Base-by-base conservation (phyloP, 1,284 basidiomycete genomes). In the Meripilus lineatus region DNA sequence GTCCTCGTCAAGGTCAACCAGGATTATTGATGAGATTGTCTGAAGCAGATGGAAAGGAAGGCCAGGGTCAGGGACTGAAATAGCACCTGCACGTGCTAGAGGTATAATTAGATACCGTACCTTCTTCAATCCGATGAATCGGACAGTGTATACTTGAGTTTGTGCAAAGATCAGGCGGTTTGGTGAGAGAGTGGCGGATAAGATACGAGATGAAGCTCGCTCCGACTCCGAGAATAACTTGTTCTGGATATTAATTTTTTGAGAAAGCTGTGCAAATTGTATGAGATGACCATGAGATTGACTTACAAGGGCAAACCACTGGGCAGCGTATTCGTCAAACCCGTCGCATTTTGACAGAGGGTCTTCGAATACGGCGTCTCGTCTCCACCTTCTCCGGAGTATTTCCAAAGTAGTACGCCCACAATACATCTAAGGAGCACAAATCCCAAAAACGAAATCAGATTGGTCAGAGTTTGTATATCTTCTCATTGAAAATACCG, bases 231-330 rank as follows among this genome's bases (percentile, higher is more conserved):
- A 67, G 50, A 79, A 74, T 1, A 79, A 47, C 49, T 77, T 80
- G 3, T 79, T 66, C 84, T 84, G 50, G 11, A 41, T 37, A 33
- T 15, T 13, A 30, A 18, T 30, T 17, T 20, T 36, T n/a, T 24
- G 38, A 15, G 15, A n/a, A 34, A 22, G 20, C n/a, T 40, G 22
- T 48, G 22, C 11, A 38, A 17, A 10, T 1, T 8, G 22, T 11
- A 20, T 14, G 32, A 6, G 30, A 21, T 21, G 4, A 7, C 22
- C 5, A 33, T 14, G 30, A 24, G 34, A n/a, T 24, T 13, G 18
- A 58, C 71, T 35, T 50, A 81, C 80, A 68, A 84, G 62, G 11
- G 74, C 75, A 64, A 75, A 83, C 75, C 77, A 82, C 71, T 84
- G 59, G 2, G 52, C 30, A 7, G 45, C 49, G 33, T 49, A 50